These are phyloP conservation scores for Prunella vulgaris DNA, from an alignment of 257 asterid genomes.

Conservation along the genomic window DNA sequence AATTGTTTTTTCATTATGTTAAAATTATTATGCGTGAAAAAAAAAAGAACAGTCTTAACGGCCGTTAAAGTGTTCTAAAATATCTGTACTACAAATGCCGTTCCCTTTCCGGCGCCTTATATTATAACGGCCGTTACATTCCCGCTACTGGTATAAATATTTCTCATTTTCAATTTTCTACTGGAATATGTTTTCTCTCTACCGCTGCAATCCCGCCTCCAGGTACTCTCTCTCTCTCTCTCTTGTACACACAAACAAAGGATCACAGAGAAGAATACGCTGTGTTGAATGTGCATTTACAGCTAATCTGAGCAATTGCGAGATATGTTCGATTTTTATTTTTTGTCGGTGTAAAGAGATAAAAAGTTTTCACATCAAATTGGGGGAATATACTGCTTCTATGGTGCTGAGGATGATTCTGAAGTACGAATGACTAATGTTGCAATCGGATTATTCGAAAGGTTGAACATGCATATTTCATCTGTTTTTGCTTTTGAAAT, in stretches of 20 bases:
- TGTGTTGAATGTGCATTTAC: neutral
- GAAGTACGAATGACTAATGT: neutral
- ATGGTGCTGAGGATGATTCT: constrained; percentile 1
- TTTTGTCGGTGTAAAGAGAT: neutral
- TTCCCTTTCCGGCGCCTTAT: neutral
- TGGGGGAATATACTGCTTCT: neutral
- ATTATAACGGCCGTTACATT: neutral
- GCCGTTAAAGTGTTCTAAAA: too few relatives aligned
- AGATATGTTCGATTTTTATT: neutral
- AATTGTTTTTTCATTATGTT: too few relatives aligned
- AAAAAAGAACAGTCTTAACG: too few relatives aligned
- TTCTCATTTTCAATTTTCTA: neutral
- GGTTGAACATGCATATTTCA: neutral
- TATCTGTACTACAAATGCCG: too few relatives aligned
- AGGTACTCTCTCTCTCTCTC: constrained; percentile 2
- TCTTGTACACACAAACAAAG: neutral
- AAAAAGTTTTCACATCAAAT: neutral
- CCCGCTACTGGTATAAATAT: constrained; percentile 8
- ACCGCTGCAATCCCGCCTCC: neutral
- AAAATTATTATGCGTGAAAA: too few relatives aligned
- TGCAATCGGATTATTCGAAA: neutral
- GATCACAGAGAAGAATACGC: neutral
- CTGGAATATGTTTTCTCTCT: neutral
- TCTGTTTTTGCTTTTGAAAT: neutral
- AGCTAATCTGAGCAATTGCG: neutral